Percentiles rank a stretch among this genome's conserved stretches.
Evolutionary conservation across 169 alveolate species (phyloP).

Genomic region (Fabrea salina): DNA sequence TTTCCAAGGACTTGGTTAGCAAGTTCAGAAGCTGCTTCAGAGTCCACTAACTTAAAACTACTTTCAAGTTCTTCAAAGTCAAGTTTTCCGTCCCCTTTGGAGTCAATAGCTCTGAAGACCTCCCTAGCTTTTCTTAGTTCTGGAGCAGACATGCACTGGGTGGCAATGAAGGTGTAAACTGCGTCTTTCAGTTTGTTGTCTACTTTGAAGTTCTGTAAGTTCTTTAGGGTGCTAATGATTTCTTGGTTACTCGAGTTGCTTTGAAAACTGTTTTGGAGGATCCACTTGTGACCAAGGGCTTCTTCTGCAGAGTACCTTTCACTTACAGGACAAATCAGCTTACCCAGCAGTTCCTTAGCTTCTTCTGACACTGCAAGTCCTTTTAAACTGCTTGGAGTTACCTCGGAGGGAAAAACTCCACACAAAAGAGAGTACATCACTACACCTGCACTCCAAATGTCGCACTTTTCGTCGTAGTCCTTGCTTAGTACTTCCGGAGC

Average conservation of each 20-base stretch:
- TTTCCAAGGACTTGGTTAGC: constrained; percentile 54
- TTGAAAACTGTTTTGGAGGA: too few relatives aligned
- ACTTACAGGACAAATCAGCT: neutral
- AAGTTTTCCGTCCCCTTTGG: constrained; percentile 23
- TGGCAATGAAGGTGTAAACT: constrained; percentile 10
- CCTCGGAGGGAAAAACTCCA: constrained; percentile 65
- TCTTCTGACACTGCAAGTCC: constrained; percentile 17
- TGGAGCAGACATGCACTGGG: neutral
- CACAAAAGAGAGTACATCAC: constrained; percentile 53
- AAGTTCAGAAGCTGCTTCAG: constrained; percentile 36
- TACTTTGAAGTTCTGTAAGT: neutral
- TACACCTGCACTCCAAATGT: constrained; percentile 69
- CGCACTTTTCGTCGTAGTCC: constrained; percentile 60
- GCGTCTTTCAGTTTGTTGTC: constrained; percentile 10
- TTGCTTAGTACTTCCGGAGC: constrained; percentile 66
- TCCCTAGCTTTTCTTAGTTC: neutral
- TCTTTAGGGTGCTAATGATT: neutral
- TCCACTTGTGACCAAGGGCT: constrained; percentile 1
- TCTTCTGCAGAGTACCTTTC: constrained; percentile 7
- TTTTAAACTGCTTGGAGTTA: neutral
- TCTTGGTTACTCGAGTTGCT: too few relatives aligned
- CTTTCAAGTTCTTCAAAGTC: neutral
- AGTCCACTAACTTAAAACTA: constrained; percentile 11
- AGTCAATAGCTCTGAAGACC: neutral
- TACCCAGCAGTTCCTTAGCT: constrained; percentile 6